Conservation (phyloP, 331 rosid genomes). For the Pyrus hybrid region DNA sequence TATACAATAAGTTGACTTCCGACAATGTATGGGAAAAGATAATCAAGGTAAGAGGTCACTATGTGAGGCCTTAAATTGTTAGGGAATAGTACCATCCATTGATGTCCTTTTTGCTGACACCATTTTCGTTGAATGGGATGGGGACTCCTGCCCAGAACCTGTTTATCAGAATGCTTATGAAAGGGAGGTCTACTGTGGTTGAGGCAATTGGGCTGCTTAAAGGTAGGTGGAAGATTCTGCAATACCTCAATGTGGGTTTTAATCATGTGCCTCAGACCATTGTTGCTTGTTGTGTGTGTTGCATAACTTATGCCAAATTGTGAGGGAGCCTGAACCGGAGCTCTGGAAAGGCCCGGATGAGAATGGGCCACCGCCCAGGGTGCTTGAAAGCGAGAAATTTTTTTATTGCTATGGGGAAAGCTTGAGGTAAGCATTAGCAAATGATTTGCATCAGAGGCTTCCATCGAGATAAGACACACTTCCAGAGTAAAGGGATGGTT, state of each 20-base stretch:
- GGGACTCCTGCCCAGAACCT: conserved; percentile 80
- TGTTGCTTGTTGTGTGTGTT: conserved; percentile 90
- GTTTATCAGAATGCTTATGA: conserved; percentile 90
- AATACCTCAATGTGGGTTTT: conserved; percentile 70
- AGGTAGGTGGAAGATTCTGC: conserved; percentile 87
- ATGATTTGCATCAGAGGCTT: conserved; percentile 87
- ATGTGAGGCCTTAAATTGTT: conserved; percentile 76
- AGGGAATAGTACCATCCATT: conserved; percentile 84
- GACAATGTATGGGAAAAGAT: conserved; percentile 74
- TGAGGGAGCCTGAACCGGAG: conserved; percentile 88
- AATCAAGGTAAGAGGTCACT: conserved; percentile 50
- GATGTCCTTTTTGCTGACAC: conserved; percentile 62
- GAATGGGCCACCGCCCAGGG: conserved; percentile 54
- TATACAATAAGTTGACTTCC: conserved; percentile 56
- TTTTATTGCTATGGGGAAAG: too few species aligned
- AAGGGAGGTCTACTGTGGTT: conserved; percentile 72
- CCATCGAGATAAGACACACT: conserved; percentile 41
- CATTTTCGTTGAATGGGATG: conserved; percentile 58
- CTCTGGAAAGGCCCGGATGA: conserved; percentile 84
- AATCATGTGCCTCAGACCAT: conserved; percentile 81
- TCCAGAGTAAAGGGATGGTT: neutral
- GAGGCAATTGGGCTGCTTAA: conserved; percentile 85
- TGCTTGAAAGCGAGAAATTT: conserved; percentile 65
- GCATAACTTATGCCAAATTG: conserved; percentile 91
- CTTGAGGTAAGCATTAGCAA: conserved; percentile 25